A percentile compares a stretch with the other conserved stretches of the same genome.
Conservation (phyloP, 148 eudicot species). For the Tetragonia tetragonoides region DNA sequence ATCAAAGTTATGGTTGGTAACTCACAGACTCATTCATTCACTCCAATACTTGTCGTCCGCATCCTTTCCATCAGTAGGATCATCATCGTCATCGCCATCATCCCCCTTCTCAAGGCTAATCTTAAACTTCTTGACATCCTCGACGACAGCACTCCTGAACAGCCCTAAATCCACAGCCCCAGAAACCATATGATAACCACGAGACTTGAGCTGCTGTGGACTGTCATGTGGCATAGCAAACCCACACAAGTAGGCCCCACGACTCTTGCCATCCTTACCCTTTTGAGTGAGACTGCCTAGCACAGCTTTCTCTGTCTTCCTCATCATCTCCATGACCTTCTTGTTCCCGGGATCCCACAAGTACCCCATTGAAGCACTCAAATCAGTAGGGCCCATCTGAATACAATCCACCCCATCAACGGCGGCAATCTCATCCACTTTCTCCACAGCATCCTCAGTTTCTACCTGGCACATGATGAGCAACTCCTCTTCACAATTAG, state of each 20-base stretch:
- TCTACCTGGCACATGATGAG: constrained; percentile 93
- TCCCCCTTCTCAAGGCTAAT: constrained; percentile 21
- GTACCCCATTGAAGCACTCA: constrained; percentile 85
- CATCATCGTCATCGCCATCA: constrained; percentile 19
- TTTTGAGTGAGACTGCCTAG: constrained; percentile 13
- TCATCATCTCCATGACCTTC: constrained; percentile 67
- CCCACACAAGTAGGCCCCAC: constrained; percentile 58
- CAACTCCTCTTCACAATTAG: constrained; percentile 54
- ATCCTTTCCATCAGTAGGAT: constrained; percentile 23
- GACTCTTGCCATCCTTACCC: constrained; percentile 7
- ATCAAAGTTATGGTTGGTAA: background rate
- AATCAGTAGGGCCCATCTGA: constrained; percentile 87
- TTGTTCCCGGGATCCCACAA: constrained; percentile 87
- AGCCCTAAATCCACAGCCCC: constrained; percentile 71
- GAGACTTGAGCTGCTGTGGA: constrained; percentile 42
- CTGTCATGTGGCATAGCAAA: constrained; percentile 80
- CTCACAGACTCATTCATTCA: constrained; percentile 33
- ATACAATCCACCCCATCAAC: constrained; percentile 90
- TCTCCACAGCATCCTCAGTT: constrained; percentile 49
- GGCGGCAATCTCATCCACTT: constrained; percentile 60
- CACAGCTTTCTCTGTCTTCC: constrained; percentile 54
- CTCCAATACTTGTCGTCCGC: constrained; percentile 78
- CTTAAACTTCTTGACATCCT: constrained; percentile 77
- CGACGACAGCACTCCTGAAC: constrained; percentile 70
- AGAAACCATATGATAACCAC: constrained; percentile 87